Conservation (phyloP, 2,329 filamentous ascomycete genomes). For the Metarhizium brunneum region DNA sequence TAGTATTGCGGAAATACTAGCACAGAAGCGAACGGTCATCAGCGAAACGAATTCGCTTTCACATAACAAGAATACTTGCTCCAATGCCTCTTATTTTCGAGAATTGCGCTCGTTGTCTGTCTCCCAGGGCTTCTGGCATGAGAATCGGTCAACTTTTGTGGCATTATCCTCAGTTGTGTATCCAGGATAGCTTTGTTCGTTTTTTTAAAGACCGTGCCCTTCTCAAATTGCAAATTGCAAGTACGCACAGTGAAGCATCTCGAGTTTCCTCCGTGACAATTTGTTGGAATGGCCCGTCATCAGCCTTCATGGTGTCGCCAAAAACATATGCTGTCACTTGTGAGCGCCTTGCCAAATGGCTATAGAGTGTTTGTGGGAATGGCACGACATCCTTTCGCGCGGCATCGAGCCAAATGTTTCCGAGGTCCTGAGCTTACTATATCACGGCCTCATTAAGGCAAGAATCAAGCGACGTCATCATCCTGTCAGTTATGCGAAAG, state of each 20-base stretch:
- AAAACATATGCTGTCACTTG: slow-evolving; percentile 46
- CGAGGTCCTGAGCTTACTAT: slow-evolving; percentile 41
- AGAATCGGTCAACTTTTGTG: slow-evolving; percentile 38
- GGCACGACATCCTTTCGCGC: slow-evolving; percentile 37
- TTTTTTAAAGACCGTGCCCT: slow-evolving; percentile 35
- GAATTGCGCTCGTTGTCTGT: slow-evolving; percentile 35
- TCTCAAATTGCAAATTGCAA: slow-evolving; percentile 50
- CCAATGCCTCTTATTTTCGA: slow-evolving; percentile 31
- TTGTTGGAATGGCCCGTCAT: slow-evolving; percentile 34
- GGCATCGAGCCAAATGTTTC: slow-evolving; percentile 40
- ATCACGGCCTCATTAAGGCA: slow-evolving; percentile 43
- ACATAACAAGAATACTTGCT: slow-evolving; percentile 35
- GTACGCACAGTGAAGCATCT: slow-evolving; percentile 53
- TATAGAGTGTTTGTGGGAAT: slow-evolving; percentile 43
- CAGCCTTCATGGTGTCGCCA: slow-evolving; percentile 25
- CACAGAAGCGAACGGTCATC: slow-evolving; percentile 36
- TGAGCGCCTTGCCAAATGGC: slow-evolving; percentile 48
- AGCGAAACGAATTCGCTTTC: slow-evolving; percentile 35
- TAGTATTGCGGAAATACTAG: slow-evolving; percentile 33
- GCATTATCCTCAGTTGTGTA: slow-evolving; percentile 46
- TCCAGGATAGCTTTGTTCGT: slow-evolving; percentile 30
- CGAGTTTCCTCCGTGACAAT: slow-evolving; percentile 49
- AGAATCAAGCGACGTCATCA: slow-evolving; percentile 31
- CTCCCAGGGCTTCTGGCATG: slow-evolving; percentile 32
- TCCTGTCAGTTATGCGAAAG: slow-evolving; percentile 7